Conservation (phyloP, 2,329 filamentous ascomycete genomes). For the Colletotrichum spaethianum region DNA sequence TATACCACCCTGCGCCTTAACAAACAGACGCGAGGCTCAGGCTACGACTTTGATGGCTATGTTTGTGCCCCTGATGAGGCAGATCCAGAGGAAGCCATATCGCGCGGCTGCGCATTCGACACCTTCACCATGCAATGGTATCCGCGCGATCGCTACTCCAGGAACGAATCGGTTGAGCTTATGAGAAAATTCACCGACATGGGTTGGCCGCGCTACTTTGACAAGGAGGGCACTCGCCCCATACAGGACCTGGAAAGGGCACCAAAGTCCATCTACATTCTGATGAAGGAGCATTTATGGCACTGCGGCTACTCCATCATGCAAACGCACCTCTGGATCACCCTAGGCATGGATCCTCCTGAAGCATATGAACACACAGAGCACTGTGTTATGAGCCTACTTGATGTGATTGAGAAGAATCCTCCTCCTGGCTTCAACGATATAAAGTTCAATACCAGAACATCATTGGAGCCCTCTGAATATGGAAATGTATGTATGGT, state of each 20-base stretch:
- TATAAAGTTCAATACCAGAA: conserved; percentile 2
- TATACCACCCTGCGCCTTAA: neutral
- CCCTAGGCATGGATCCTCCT: neutral
- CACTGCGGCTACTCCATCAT: conserved; percentile 1
- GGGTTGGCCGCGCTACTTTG: neutral
- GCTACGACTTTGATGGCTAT: neutral
- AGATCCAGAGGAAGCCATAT: neutral
- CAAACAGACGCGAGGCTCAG: neutral
- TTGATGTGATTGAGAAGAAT: conserved; percentile 1
- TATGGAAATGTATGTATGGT: neutral
- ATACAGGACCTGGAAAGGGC: neutral
- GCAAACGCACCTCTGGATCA: neutral
- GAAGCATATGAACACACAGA: neutral
- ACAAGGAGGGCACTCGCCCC: conserved; percentile 1
- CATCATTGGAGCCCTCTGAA: neutral
- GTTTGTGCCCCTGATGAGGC: neutral
- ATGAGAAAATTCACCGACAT: conserved; percentile 1
- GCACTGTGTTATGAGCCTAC: neutral
- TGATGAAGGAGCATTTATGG: neutral
- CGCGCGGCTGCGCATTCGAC: neutral
- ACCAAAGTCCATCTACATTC: neutral
- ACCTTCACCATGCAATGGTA: neutral
- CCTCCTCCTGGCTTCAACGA: neutral
- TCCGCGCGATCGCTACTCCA: neutral
- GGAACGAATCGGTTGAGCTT: neutral